phyloP scores from a whole-genome alignment of 352 stramenopile genomes.

The Paralagenidium karlingii region DNA sequence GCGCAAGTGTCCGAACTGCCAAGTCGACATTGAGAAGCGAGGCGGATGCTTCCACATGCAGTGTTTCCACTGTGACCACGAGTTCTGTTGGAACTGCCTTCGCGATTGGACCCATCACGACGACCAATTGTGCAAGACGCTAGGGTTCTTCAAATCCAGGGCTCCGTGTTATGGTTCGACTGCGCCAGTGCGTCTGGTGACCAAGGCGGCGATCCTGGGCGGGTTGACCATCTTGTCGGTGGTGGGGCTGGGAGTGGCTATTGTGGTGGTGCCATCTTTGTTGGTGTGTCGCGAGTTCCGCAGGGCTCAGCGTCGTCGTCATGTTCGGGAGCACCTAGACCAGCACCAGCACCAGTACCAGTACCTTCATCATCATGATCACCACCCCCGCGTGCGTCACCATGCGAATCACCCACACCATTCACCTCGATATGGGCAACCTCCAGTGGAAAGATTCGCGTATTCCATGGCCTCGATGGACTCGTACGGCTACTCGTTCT shows the following conservation, averaged over 20 bases:
- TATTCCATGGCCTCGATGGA: too few species aligned
- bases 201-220: conserved; percentile 48
- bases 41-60: conserved; percentile 80
- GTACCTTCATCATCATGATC: too few species aligned
- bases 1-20: conserved; percentile 51
- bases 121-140: conserved; percentile 55
- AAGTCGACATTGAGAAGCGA: conserved; percentile 67
- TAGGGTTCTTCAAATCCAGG: conserved; percentile 56
- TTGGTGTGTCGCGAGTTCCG: too few species aligned
- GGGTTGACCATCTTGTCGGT: conserved; percentile 34
- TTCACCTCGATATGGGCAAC: too few species aligned
- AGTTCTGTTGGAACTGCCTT: conserved; percentile 78
- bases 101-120: conserved; percentile 53
- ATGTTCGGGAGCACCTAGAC: too few species aligned
- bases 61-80: conserved; percentile 72
- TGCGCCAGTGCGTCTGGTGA: conserved; percentile 47
- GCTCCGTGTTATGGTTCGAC: conserved; percentile 48
- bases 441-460: too few species aligned
- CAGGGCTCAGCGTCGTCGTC: too few species aligned
- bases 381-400: too few species aligned
- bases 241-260: conserved; percentile 39
- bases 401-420: too few species aligned
- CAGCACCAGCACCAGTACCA: too few species aligned
- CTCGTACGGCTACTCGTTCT: too few species aligned
- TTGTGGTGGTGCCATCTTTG: conserved; percentile 55